Evolutionary conservation across 116 monocot genomes (phyloP), one percentile per base, ranked within the genome.

Genomic region (Dioscorea cayenensis): DNA sequence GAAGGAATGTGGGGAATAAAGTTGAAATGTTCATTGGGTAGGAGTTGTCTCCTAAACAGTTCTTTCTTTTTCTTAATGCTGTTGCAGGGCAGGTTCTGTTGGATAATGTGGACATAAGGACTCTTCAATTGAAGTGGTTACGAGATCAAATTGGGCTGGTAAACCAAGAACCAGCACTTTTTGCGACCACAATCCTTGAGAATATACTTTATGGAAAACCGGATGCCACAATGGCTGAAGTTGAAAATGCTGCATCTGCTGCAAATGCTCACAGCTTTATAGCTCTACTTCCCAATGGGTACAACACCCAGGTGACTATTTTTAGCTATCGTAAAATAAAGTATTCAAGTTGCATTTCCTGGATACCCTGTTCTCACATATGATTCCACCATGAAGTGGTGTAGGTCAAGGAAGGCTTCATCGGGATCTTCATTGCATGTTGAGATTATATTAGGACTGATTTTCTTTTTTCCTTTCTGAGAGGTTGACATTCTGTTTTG

Each of bases 201-300:
- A 95, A 95, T 62, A 92, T 95, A 75, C 82, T 95, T 4, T 95
- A 95, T 67, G 95, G 92, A 43, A 95, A 92, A 77, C 85, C 87
- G 67, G 90, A 85, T 85, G 95, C 95, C 5, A 85, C 89, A 25
- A 80, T 95, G 27, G 79, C 79, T 50, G 95, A 95, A 84, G 92
- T 95, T 64, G 92, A 92, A 79, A 84, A 80, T 66, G 92, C 95
- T 62, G 82, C 95, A 51, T 76, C 87, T 38, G 83, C 92, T 60
- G 89, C 95, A 67, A 95, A 95, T 81, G 95, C 92, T 64, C 92
- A 95, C 79, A 87, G 89, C 78, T 95, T 95, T 69, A 87, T 95
- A 36, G 69, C 90, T n/a, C 78, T 89, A 60, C 95, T 95, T 82
- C 92, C 95, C 5, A 92, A 90, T 79, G 95, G 89, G 19, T 95